Conservation (phyloP, 495 filamentous ascomycete genomes). For the Trichoderma asperelloides region DNA sequence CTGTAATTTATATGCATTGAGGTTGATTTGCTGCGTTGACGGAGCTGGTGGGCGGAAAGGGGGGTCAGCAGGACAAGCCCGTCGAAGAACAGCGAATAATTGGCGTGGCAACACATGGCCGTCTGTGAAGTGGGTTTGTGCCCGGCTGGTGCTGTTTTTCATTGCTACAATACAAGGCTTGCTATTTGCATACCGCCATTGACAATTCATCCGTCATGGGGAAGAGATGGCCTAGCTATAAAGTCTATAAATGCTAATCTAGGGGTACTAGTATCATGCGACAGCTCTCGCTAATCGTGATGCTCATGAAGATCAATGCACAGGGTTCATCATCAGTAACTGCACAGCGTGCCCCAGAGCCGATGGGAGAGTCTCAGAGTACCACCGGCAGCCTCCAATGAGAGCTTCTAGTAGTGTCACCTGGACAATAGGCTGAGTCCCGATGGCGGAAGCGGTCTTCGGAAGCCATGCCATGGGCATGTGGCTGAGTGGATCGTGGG, state of each 20-base stretch:
- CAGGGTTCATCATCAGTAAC: neutral
- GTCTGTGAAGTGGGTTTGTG: neutral
- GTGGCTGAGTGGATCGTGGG: slow-evolving; percentile 11
- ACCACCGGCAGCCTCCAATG: neutral
- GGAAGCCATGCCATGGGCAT: slow-evolving; percentile 7
- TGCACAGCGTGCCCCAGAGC: neutral
- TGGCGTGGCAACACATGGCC: neutral
- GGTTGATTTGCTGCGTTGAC: neutral
- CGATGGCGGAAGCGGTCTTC: neutral
- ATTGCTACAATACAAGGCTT: neutral
- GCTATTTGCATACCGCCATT: neutral
- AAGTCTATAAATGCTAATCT: too few species aligned
- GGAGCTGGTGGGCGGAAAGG: neutral
- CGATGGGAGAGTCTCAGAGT: too few species aligned
- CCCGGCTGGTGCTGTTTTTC: neutral
- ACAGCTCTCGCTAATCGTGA: too few species aligned
- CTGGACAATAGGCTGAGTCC: neutral
- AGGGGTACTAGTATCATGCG: too few species aligned
- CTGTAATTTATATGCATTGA: neutral
- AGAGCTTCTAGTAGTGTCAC: neutral
- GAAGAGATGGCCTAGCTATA: too few species aligned
- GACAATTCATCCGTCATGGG: neutral
- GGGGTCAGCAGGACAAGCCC: neutral
- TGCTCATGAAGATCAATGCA: too few species aligned
- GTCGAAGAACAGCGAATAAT: neutral